These are phyloP conservation scores for Geotrichum carabidarum DNA, from an alignment of 1,139 yeast genomes.

Conservation along the genomic window DNA sequence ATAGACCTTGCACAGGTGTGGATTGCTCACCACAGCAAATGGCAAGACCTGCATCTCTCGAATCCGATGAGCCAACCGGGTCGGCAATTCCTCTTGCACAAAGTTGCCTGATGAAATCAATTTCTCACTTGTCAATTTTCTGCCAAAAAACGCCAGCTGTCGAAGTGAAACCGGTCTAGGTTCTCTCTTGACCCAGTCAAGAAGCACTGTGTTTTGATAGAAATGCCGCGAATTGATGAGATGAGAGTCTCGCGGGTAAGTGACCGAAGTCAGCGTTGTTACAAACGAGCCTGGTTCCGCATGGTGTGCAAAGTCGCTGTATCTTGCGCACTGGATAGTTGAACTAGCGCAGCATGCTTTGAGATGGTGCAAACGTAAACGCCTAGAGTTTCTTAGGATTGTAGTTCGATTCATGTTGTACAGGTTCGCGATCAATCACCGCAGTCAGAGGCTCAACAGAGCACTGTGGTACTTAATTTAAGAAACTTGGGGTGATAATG, in stretches of 20 bases:
- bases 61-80: constrained; percentile 73
- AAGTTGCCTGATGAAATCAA: constrained; percentile 78
- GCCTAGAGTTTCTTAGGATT: neutral
- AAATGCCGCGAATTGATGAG: constrained; percentile 55
- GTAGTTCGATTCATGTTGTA: neutral
- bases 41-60: constrained; percentile 77
- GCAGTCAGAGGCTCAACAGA: neutral
- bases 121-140: constrained; percentile 70
- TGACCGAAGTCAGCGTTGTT: constrained; percentile 18
- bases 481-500: no score
- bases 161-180: constrained; percentile 86
- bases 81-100: constrained; percentile 78
- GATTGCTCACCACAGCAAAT: constrained; percentile 76
- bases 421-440: neutral
- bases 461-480: neutral
- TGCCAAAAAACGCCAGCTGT: constrained; percentile 86
- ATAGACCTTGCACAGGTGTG: constrained; percentile 79
- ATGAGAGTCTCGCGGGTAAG: constrained; percentile 36
- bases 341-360: no score
- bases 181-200: constrained; percentile 57
- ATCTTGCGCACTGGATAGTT: neutral
- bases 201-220: constrained; percentile 73
- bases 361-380: neutral
- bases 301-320: constrained; percentile 19
- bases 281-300: constrained; percentile 19